Conservation (phyloP, 768 basidiomycete genomes). For the Pleurotus ostreatus region DNA sequence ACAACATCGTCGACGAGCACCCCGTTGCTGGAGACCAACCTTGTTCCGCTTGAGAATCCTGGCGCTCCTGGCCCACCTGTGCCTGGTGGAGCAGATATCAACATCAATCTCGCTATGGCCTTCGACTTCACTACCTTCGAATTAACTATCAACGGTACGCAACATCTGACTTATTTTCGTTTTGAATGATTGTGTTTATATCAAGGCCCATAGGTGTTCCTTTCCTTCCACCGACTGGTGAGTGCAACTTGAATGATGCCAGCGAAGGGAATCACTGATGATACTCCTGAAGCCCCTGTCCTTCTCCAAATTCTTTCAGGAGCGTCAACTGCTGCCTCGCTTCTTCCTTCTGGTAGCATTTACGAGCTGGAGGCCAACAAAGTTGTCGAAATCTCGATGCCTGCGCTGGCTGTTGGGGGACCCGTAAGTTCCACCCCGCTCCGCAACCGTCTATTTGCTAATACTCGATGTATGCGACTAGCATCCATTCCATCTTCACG, state of each 20-base stretch:
- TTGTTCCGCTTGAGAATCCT: conserved; percentile 25
- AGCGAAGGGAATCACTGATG: no score
- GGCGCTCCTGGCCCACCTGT: conserved; percentile 20
- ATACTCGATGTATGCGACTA: background rate
- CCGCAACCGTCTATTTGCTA: background rate
- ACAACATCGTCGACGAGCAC: conserved; percentile 16
- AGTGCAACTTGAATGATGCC: no score
- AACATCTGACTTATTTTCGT: conserved; percentile 15
- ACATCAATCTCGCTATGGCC: conserved; percentile 15
- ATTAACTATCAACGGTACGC: conserved; percentile 26
- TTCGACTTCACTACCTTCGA: conserved; percentile 12
- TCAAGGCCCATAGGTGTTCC: no score
- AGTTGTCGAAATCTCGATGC: conserved; percentile 29
- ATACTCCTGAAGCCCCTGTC: conserved; percentile 41
- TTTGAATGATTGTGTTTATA: no score
- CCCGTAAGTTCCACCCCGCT: conserved; percentile 22
- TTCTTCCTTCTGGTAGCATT: conserved; percentile 46
- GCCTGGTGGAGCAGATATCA: conserved; percentile 20
- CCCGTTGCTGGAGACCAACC: conserved; percentile 26
- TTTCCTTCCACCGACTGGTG: no score
- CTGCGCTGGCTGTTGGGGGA: conserved; percentile 29
- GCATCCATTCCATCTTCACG: conserved; percentile 39
- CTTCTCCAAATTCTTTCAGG: conserved; percentile 60
- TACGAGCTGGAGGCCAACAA: conserved; percentile 42
- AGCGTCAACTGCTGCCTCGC: conserved; percentile 36